phyloP scores from a whole-genome alignment of 1,284 basidiomycete genomes.

The Mrakiaceae sp. region DNA sequence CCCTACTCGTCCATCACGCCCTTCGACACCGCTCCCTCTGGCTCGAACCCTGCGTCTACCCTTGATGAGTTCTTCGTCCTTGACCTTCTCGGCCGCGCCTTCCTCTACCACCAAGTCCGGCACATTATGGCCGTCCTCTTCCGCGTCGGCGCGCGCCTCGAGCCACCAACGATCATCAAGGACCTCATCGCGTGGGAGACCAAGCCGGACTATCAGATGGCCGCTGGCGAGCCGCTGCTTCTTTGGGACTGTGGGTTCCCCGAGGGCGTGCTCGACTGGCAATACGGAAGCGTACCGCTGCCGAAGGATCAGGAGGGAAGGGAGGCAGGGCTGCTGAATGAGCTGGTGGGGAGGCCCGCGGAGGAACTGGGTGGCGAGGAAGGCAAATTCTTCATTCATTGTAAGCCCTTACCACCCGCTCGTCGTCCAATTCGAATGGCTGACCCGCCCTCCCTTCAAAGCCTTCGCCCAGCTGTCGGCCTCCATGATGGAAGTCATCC shows the following conservation, averaged over 20 bases:
- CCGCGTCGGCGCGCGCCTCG: slow-evolving; percentile 72
- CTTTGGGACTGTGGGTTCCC: slow-evolving; percentile 84
- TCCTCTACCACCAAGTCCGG: slow-evolving; percentile 93
- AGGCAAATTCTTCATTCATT: neutral
- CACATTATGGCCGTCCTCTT: slow-evolving; percentile 92
- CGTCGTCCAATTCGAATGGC: neutral
- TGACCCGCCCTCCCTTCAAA: neutral
- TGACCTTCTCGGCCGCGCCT: slow-evolving; percentile 78
- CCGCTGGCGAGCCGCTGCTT: slow-evolving; percentile 76
- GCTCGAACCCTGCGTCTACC: neutral
- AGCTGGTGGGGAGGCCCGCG: neutral
- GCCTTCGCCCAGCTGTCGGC: slow-evolving; percentile 3
- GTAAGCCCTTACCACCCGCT: neutral
- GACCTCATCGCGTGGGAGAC: slow-evolving; percentile 57
- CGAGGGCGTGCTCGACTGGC: slow-evolving; percentile 59
- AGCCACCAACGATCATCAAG: slow-evolving; percentile 58
- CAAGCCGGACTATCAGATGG: slow-evolving; percentile 90
- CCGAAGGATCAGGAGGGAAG: too few species aligned
- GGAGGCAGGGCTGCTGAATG: neutral
- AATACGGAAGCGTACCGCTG: slow-evolving; percentile 44
- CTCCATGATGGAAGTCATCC: neutral
- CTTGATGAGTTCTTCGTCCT: slow-evolving; percentile 51
- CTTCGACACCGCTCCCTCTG: neutral
- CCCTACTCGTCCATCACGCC: slow-evolving; percentile 12
- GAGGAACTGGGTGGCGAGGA: neutral